phyloP scores from a whole-genome alignment of 2,329 filamentous ascomycete genomes.

The Fusarium praegraminearum region DNA sequence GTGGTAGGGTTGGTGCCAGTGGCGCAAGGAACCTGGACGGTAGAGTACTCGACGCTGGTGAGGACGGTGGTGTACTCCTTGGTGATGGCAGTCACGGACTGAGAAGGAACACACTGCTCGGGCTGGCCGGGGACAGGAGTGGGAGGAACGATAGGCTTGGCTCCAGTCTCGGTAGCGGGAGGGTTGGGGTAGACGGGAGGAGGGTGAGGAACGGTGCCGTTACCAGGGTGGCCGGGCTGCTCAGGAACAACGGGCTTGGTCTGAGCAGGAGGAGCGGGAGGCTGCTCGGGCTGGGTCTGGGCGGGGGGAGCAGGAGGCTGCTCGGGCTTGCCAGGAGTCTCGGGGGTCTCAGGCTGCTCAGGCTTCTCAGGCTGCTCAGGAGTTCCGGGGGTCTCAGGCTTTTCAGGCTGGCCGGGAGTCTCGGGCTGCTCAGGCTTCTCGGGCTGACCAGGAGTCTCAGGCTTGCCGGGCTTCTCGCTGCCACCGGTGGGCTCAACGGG shows the following conservation, averaged over 20 bases:
- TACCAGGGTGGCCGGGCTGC: conserved; percentile 23
- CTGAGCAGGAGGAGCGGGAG: conserved; percentile 24
- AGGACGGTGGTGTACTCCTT: conserved; percentile 68
- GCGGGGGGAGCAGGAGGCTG: conserved; percentile 9
- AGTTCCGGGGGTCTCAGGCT: not conserved
- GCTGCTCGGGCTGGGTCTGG: conserved; percentile 33
- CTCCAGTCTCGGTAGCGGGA: conserved; percentile 23
- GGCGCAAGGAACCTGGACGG: conserved; percentile 47
- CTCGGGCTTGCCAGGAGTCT: conserved; percentile 15
- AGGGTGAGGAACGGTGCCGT: conserved; percentile 40
- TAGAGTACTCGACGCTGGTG: conserved; percentile 66
- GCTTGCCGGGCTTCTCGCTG: conserved; percentile 37
- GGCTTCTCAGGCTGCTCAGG: conserved; percentile 12
- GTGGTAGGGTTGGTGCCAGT: conserved; percentile 33
- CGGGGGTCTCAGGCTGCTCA: conserved; percentile 13
- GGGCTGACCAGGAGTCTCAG: conserved; percentile 28
- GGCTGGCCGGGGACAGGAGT: conserved; percentile 26
- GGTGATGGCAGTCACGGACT: conserved; percentile 64
- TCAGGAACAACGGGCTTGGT: conserved; percentile 9
- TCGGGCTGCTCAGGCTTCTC: not conserved
- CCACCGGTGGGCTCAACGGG: conserved; percentile 49
- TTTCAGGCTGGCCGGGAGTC: conserved; percentile 1
- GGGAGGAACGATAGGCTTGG: conserved; percentile 35
- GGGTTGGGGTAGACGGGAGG: conserved; percentile 40
- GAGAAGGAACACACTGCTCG: conserved; percentile 42